These are phyloP conservation scores for Crithidia bombi DNA, from an alignment of 208 protist genomes.

Conservation along the genomic window DNA sequence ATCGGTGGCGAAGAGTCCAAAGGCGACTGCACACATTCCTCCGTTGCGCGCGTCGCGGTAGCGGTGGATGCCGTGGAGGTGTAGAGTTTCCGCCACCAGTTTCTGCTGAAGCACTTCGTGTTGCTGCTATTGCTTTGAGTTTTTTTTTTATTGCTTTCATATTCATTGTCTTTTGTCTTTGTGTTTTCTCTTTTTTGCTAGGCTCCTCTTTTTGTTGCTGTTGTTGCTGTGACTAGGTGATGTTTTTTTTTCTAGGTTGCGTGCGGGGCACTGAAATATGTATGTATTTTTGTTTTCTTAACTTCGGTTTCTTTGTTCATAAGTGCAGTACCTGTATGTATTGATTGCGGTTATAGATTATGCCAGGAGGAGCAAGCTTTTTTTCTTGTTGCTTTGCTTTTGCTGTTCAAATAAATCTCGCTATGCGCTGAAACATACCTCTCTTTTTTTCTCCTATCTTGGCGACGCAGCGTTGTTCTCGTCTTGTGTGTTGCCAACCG, in stretches of 20 bases:
- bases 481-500: too few species aligned
- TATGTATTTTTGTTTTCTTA: background rate
- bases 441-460: too few species aligned
- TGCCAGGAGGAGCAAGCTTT: too few species aligned
- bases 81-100: background rate
- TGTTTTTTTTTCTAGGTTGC: background rate
- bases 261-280: background rate
- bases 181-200: background rate
- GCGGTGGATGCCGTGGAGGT: background rate
- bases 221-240: slow-evolving; percentile 1
- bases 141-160: slow-evolving; percentile 8
- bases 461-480: too few species aligned
- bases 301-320: background rate
- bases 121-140: slow-evolving; percentile 1
- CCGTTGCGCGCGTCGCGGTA: slow-evolving; percentile 14
- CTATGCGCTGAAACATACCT: too few species aligned
- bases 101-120: background rate
- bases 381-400: too few species aligned
- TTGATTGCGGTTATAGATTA: too few species aligned
- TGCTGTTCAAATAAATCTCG: too few species aligned
- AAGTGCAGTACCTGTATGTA: too few species aligned
- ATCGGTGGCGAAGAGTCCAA: background rate
- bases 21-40: slow-evolving; percentile 1
- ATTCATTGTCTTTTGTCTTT: slow-evolving; percentile 2
- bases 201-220: slow-evolving; percentile 7